Conservation (phyloP, 2,329 filamentous ascomycete genomes). For the Fusarium clavum region DNA sequence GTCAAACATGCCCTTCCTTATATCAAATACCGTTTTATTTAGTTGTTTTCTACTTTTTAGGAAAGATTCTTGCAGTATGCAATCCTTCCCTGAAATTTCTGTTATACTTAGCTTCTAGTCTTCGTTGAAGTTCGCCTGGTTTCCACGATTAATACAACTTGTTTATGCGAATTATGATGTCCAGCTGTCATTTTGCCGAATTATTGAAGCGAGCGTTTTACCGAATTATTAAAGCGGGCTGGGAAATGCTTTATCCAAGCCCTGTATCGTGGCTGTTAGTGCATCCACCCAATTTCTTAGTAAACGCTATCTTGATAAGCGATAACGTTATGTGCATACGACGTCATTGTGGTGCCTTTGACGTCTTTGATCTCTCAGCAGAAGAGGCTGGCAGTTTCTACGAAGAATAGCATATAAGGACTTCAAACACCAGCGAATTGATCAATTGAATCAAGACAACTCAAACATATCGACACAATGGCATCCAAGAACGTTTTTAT, state of each 20-base stretch:
- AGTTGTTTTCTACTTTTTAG: too few relatives aligned
- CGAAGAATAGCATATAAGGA: rapidly evolving
- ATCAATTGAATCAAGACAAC: rapidly evolving
- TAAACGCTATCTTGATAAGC: neutral
- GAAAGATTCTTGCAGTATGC: too few relatives aligned
- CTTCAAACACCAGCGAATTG: rapidly evolving
- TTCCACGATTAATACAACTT: neutral
- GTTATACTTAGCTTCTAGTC: too few relatives aligned
- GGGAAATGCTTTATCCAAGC: neutral
- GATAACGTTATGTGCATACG: too few relatives aligned
- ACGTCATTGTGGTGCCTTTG: slow-evolving; percentile 10
- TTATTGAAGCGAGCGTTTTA: neutral
- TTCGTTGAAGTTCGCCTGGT: too few relatives aligned
- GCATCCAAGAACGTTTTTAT: slow-evolving; percentile 18
- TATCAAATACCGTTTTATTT: too few relatives aligned
- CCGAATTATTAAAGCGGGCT: neutral
- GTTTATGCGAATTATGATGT: neutral
- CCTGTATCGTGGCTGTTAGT: neutral
- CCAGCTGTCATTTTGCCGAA: neutral
- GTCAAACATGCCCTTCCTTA: too few relatives aligned
- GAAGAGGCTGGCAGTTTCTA: neutral
- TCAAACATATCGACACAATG: neutral
- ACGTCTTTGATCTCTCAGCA: slow-evolving; percentile 14
- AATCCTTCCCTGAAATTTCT: too few relatives aligned
- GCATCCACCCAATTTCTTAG: rapidly evolving